Evolutionary conservation across 345 rosid species (phyloP).

Genomic region (Bruguiera gymnorhiza): DNA sequence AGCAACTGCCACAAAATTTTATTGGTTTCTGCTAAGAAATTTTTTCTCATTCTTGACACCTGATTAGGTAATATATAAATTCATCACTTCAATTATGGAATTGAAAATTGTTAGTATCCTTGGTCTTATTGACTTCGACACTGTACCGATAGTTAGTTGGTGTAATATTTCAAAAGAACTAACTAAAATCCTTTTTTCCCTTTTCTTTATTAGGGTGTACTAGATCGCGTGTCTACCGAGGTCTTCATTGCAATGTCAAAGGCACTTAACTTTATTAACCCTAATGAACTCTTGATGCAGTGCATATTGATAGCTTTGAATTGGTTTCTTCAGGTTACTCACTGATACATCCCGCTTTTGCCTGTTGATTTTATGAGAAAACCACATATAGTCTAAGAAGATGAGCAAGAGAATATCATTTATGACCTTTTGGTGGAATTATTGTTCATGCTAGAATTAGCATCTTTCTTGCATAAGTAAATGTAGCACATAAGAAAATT

Average conservation of each 20-base stretch:
- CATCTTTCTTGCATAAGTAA: not conserved
- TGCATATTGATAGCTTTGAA: slow-evolving; percentile 88
- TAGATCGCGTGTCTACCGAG: slow-evolving; percentile 82
- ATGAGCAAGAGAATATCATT: not conserved
- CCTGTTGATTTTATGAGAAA: not conserved
- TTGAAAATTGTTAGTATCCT: too few relatives aligned
- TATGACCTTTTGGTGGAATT: not conserved
- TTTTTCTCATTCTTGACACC: not conserved
- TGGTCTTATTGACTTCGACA: too few relatives aligned
- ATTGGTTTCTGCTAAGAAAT: too few relatives aligned
- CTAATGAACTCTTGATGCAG: slow-evolving; percentile 94
- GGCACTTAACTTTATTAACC: slow-evolving; percentile 53
- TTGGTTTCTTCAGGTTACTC: slow-evolving; percentile 82
- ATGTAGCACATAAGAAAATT: too few relatives aligned
- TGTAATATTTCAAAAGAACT: not conserved
- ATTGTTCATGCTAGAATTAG: not conserved
- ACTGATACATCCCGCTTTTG: not conserved
- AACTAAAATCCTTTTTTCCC: not conserved
- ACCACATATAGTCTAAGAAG: not conserved
- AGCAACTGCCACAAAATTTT: too few relatives aligned
- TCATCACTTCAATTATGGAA: too few relatives aligned
- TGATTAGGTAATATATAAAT: not conserved
- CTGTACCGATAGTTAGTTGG: not conserved
- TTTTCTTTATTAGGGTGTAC: slow-evolving; percentile 58
- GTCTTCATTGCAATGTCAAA: slow-evolving; percentile 78